Percentiles rank a stretch among this genome's conserved stretches.
phyloP scores from a whole-genome alignment of 805 yeast genomes.

The Metschnikowia hibisci region DNA sequence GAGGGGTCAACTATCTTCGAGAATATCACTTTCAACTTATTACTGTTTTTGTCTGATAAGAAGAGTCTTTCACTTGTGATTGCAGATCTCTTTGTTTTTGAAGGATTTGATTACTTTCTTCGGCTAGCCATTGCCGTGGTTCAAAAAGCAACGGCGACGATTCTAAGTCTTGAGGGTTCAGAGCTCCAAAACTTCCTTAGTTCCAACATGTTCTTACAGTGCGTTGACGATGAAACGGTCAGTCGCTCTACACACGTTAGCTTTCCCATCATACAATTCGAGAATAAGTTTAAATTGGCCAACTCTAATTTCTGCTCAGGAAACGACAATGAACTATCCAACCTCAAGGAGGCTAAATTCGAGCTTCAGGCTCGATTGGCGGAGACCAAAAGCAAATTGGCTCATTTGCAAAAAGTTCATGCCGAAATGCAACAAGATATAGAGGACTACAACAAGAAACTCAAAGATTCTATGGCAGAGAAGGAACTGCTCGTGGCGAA shows the following conservation, averaged over 20 bases:
- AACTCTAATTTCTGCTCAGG: slow-evolving; percentile 36
- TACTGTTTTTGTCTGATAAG: slow-evolving; percentile 9
- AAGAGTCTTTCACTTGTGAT: slow-evolving; percentile 11
- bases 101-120: slow-evolving; percentile 36
- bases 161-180: slow-evolving; percentile 23
- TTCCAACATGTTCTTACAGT: slow-evolving; percentile 3
- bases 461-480: slow-evolving; percentile 20
- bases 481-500: slow-evolving; percentile 16
- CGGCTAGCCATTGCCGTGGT: slow-evolving; percentile 27
- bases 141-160: slow-evolving; percentile 11
- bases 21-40: slow-evolving; percentile 19
- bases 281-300: slow-evolving; percentile 23
- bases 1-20: slow-evolving; percentile 22
- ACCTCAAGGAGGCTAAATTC: slow-evolving; percentile 35
- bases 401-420: slow-evolving; percentile 32
- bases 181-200: slow-evolving; percentile 14
- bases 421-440: slow-evolving; percentile 25
- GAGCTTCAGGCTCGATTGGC: slow-evolving; percentile 27
- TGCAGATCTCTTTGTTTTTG: slow-evolving; percentile 36
- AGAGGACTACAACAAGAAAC: slow-evolving; percentile 21
- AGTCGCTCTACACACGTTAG: slow-evolving; percentile 6
- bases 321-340: slow-evolving; percentile 35
- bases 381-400: slow-evolving; percentile 27
- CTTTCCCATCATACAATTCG: slow-evolving; percentile 15
- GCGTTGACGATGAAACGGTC: slow-evolving; percentile 4